These are phyloP conservation scores for Termitomyces bulborhizus DNA, from an alignment of 768 basidiomycete species.

Conservation along the genomic window DNA sequence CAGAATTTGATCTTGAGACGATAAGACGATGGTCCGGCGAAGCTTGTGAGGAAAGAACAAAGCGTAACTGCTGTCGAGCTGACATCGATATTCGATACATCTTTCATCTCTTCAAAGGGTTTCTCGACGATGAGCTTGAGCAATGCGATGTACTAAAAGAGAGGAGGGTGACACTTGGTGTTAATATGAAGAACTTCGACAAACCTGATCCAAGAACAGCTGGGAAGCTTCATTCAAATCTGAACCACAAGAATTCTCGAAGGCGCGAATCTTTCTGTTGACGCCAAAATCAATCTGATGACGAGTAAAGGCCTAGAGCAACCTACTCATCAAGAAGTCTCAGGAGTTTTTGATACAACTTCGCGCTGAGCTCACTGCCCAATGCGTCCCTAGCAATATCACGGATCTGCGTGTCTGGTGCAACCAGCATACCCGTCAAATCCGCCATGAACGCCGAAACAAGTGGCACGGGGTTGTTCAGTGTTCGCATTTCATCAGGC, in stretches of 20 bases:
- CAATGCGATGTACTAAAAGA: constrained; percentile 62
- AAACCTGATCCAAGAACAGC: constrained; percentile 71
- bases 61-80: constrained; percentile 52
- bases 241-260: constrained; percentile 39
- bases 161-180: neutral
- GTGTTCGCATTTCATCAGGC: constrained; percentile 68
- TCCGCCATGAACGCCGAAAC: constrained; percentile 62
- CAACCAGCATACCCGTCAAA: constrained; percentile 62
- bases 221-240: constrained; percentile 36
- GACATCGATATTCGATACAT: constrained; percentile 59
- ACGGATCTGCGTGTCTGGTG: constrained; percentile 60
- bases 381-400: constrained; percentile 78
- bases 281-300: neutral
- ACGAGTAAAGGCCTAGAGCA: neutral
- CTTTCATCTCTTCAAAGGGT: constrained; percentile 48
- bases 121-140: constrained; percentile 78
- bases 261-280: constrained; percentile 43
- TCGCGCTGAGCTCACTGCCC: constrained; percentile 70
- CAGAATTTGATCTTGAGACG: constrained; percentile 77
- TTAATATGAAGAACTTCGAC: constrained; percentile 1
- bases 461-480: constrained; percentile 50
- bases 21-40: constrained; percentile 43
- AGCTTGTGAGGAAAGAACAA: constrained; percentile 60
- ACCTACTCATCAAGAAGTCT: constrained; percentile 71
- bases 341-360: constrained; percentile 61